phyloP scores from a whole-genome alignment of 1,284 basidiomycete genomes.

The Malassezia brasiliensis region DNA sequence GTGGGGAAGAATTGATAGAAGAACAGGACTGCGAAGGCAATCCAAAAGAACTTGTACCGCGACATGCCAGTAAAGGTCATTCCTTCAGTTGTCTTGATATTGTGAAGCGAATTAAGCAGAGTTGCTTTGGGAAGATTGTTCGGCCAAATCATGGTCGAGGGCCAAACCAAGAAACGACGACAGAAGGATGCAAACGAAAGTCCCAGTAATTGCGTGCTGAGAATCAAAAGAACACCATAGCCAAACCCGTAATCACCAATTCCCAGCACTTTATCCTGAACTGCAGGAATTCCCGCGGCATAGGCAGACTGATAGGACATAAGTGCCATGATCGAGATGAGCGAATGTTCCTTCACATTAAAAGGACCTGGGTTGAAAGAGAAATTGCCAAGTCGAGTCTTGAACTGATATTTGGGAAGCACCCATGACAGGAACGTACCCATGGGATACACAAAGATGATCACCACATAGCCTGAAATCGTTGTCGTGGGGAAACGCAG shows the following conservation, averaged over 20 bases:
- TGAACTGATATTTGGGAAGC: slow-evolving; percentile 66
- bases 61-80: slow-evolving; percentile 50
- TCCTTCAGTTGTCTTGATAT: slow-evolving; percentile 21
- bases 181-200: slow-evolving; percentile 37
- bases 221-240: slow-evolving; percentile 48
- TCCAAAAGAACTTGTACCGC: slow-evolving; percentile 31
- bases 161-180: slow-evolving; percentile 37
- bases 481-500: slow-evolving; percentile 34
- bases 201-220: slow-evolving; percentile 51
- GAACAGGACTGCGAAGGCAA: slow-evolving; percentile 52
- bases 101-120: slow-evolving; percentile 36
- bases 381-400: slow-evolving; percentile 58
- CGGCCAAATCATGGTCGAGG: slow-evolving; percentile 44
- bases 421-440: slow-evolving; percentile 75
- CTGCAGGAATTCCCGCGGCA: slow-evolving; percentile 49
- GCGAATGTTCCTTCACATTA: slow-evolving; percentile 93
- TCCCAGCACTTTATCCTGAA: slow-evolving; percentile 52
- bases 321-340: slow-evolving; percentile 89
- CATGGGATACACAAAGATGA: slow-evolving; percentile 68
- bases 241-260: slow-evolving; percentile 1
- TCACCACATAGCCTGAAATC: slow-evolving; percentile 29
- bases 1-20: slow-evolving; percentile 61
- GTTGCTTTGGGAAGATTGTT: slow-evolving; percentile 31
- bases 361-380: slow-evolving; percentile 90
- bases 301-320: slow-evolving; percentile 63